phyloP scores from a whole-genome alignment of 2,329 filamentous ascomycete genomes.

The Xylariaceae sp. region DNA sequence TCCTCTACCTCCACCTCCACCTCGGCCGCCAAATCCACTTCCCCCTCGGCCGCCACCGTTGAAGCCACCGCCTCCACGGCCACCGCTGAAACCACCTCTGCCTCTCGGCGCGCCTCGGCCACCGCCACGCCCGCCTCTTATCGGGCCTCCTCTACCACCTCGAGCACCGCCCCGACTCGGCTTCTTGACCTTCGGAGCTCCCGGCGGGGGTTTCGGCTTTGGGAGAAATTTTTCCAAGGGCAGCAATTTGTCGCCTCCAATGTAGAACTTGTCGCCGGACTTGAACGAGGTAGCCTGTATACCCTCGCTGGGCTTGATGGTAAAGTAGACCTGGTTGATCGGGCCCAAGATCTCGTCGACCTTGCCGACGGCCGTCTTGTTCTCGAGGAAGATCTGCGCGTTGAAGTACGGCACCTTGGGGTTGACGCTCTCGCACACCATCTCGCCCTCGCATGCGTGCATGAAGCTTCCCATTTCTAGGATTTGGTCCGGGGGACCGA shows the following conservation, averaged over 20 bases:
- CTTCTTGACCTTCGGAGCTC: constrained; percentile 66
- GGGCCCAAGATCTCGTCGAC: constrained; percentile 97
- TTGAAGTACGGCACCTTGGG: constrained; percentile 98
- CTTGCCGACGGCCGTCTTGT: constrained; percentile 94
- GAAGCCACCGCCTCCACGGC: constrained; percentile 39
- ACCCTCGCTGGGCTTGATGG: constrained; percentile 94
- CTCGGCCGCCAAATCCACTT: constrained; percentile 42
- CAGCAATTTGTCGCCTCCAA: constrained; percentile 90
- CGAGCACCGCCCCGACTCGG: constrained; percentile 66
- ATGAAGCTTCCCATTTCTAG: constrained; percentile 89
- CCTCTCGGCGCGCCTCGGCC: constrained; percentile 58
- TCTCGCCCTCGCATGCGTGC: constrained; percentile 95
- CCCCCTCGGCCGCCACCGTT: constrained; percentile 54
- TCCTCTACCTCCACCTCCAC: constrained; percentile 38
- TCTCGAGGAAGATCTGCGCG: constrained; percentile 97
- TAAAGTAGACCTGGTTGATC: constrained; percentile 98
- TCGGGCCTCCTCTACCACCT: constrained; percentile 49
- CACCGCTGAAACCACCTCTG: constrained; percentile 42
- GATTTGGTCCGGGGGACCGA: constrained; percentile 40
- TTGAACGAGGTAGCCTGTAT: constrained; percentile 96
- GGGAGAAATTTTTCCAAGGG: constrained; percentile 96
- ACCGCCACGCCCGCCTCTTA: constrained; percentile 33
- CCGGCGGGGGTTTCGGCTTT: constrained; percentile 77
- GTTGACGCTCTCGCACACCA: constrained; percentile 95
- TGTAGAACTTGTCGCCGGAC: constrained; percentile 95